A percentile compares a stretch with the other conserved stretches of the same genome.
phyloP scores from a whole-genome alignment of 208 protist genomes.

The Trichomonas tenax region DNA sequence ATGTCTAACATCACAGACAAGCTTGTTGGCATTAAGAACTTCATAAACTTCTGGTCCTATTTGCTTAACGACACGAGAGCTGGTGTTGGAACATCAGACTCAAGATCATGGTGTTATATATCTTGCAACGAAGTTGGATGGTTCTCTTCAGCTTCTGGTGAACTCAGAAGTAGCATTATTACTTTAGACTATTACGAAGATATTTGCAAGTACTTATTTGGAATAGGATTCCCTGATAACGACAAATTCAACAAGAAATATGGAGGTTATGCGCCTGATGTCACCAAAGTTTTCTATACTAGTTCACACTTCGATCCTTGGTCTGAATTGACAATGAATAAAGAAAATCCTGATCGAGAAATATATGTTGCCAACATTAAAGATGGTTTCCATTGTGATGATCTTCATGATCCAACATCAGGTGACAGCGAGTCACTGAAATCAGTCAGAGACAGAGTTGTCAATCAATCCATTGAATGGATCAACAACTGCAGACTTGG shows the following conservation, averaged over 20 bases:
- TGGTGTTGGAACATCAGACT: too few species aligned
- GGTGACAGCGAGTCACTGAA: background rate
- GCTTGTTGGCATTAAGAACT: background rate
- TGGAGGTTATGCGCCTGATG: background rate
- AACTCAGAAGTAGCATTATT: background rate
- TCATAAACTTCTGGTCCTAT: background rate
- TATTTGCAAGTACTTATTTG: background rate
- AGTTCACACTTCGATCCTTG: background rate
- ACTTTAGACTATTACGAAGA: background rate
- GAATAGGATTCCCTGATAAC: background rate
- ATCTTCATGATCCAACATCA: background rate
- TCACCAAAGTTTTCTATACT: background rate
- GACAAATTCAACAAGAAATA: background rate
- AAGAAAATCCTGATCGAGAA: background rate
- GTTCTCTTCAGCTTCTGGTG: background rate
- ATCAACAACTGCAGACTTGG: background rate
- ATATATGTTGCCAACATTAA: background rate
- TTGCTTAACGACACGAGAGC: background rate
- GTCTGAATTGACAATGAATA: background rate
- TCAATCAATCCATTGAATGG: background rate
- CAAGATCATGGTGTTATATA: background rate
- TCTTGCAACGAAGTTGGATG: background rate
- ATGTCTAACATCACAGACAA: background rate
- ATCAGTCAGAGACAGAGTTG: background rate
- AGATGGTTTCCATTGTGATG: background rate